Evolutionary conservation across 345 rosid species (phyloP), one percentile per base, ranked within the genome.

Genomic region (Excoecaria agallocha): DNA sequence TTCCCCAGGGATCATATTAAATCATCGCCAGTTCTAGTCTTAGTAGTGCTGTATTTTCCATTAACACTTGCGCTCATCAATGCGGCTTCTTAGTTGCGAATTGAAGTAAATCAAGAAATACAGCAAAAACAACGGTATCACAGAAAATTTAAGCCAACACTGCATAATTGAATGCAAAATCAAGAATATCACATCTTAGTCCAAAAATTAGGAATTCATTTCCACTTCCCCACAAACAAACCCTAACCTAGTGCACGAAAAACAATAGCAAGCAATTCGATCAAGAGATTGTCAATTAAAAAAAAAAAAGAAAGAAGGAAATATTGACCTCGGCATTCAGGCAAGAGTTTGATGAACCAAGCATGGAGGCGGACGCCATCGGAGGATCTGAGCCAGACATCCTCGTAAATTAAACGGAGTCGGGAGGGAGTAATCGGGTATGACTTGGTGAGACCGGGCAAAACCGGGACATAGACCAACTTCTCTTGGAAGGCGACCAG

Each of bases 401-500:
- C 98, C 73, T 95, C 97, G 83, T 90, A 95, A 43, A 51, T 2
- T 76, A 95, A 98, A 35, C 85, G 89, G 75, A 93, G 91, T 71
- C 98, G 91, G 61, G 91, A 72, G 2, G 98, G 99, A 3, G 93
- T 89, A 48, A 95, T 85, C 52, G 92, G 80, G 82, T 93, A 95
- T 12, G 96, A 85, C 82, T 93, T 95, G 80, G 92, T 85, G 78
- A 91, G 89, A 12, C 99, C 99, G 0, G 98, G 99, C 20, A 95
- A 85, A 52, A 95, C 97, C 41, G 99, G 99, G 1, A 95, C 98
- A 85, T 95, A 95, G 25, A 95, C 97, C 6, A 95, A 90, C 81
- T 82, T 88, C 90, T 95, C 99, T 74, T 95, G 99, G 75, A 93
- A 93, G 16, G 90, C 98, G 15, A 95, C 96, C 24, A 95, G 95